Evolutionary conservation across 768 basidiomycete species (phyloP).

Genomic region (Naganishia vaughanmartiniae): DNA sequence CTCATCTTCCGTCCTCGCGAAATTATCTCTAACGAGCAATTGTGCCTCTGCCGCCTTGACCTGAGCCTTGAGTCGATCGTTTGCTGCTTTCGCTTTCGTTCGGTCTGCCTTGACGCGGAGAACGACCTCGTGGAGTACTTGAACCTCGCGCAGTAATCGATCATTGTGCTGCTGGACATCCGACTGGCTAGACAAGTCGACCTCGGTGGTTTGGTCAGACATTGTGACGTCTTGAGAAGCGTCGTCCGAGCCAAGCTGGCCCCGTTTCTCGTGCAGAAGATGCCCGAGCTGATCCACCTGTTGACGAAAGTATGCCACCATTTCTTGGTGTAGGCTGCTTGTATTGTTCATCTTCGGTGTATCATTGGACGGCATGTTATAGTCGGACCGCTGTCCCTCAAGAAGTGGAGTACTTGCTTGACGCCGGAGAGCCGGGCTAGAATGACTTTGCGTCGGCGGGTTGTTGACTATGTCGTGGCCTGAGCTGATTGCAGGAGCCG

Average conservation of each 20-base stretch:
- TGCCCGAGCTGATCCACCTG: constrained; percentile 6
- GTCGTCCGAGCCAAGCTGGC: constrained; percentile 1
- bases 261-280: neutral
- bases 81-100: neutral
- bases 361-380: neutral
- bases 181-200: neutral
- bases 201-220: neutral
- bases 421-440: neutral
- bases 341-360: neutral
- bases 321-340: constrained; percentile 21
- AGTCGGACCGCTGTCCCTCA: neutral
- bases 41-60: neutral
- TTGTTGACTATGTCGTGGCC: no score
- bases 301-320: constrained; percentile 14
- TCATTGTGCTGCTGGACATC: constrained; percentile 4
- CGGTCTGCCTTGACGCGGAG: constrained; percentile 7
- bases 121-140: constrained; percentile 9
- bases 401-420: neutral
- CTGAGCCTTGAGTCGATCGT: neutral
- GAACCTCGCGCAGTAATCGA: neutral
- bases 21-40: neutral
- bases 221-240: neutral
- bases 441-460: neutral
- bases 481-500: no score
- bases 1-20: constrained; percentile 1